phyloP scores from a whole-genome alignment of 352 stramenopile species.

The Phytophthora quininea region DNA sequence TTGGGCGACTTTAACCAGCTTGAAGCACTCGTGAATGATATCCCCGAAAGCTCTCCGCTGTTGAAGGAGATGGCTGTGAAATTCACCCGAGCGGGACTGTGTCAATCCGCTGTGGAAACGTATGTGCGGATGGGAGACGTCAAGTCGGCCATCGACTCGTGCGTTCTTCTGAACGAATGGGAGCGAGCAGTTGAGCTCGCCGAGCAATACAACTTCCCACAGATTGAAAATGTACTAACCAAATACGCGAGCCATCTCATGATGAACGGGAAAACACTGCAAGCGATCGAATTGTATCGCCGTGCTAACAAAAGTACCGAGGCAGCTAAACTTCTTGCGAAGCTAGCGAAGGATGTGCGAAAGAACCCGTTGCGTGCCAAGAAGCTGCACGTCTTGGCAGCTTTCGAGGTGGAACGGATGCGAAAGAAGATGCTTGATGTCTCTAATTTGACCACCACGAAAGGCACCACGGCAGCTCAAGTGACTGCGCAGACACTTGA shows the following conservation, averaged over 20 bases:
- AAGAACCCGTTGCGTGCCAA: slow-evolving; percentile 91
- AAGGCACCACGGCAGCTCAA: slow-evolving; percentile 73
- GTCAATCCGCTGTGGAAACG: slow-evolving; percentile 80
- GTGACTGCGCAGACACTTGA: slow-evolving; percentile 92
- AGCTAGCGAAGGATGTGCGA: slow-evolving; percentile 83
- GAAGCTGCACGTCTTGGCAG: slow-evolving; percentile 94
- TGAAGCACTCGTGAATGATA: slow-evolving; percentile 80
- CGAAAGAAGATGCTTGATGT: slow-evolving; percentile 90
- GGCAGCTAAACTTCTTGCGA: slow-evolving; percentile 89
- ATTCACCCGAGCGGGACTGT: slow-evolving; percentile 89
- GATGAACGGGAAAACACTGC: slow-evolving; percentile 84
- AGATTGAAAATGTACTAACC: slow-evolving; percentile 93
- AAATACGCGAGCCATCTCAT: slow-evolving; percentile 91
- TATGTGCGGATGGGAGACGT: slow-evolving; percentile 91
- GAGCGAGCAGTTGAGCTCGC: slow-evolving; percentile 89
- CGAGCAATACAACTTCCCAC: slow-evolving; percentile 92
- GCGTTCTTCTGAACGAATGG: slow-evolving; percentile 94
- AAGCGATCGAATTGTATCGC: slow-evolving; percentile 93
- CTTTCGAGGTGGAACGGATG: slow-evolving; percentile 93
- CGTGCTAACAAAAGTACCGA: slow-evolving; percentile 93
- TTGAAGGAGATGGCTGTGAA: slow-evolving; percentile 88
- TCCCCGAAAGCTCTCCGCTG: slow-evolving; percentile 82
- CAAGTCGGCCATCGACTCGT: slow-evolving; percentile 93
- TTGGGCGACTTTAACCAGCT: slow-evolving; percentile 91
- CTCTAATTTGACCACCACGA: slow-evolving; percentile 57